These are phyloP conservation scores for Cercospora nicotianae DNA, from an alignment of 2,329 filamentous ascomycete genomes.

Conservation along the genomic window DNA sequence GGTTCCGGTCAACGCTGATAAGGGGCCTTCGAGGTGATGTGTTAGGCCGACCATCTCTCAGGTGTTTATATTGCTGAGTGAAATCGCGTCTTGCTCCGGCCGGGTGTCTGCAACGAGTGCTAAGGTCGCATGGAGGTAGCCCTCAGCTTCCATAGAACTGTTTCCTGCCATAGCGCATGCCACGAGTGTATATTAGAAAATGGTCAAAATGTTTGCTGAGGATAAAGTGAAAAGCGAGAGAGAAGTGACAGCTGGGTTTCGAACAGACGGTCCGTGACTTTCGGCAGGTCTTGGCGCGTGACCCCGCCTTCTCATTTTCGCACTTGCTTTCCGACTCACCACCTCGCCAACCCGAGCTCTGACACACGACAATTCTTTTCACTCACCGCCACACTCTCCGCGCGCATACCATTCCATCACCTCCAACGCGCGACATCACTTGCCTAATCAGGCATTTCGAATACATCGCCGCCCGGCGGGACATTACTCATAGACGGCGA, in stretches of 20 bases:
- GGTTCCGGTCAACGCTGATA: not conserved
- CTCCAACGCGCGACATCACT: not conserved
- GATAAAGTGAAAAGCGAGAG: not conserved
- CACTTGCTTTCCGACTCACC: slow-evolving; percentile 1
- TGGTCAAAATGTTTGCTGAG: not conserved
- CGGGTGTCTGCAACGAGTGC: not conserved
- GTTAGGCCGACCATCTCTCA: not conserved
- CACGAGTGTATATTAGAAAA: too few species aligned
- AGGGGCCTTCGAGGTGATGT: not conserved
- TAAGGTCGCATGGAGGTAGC: too few species aligned
- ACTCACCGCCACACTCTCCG: not conserved
- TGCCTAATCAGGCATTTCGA: not conserved
- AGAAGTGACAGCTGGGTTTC: not conserved
- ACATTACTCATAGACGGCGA: not conserved
- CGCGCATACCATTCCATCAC: not conserved
- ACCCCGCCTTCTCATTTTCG: not conserved
- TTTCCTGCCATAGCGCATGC: not conserved
- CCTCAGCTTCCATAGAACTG: not conserved
- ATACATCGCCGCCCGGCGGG: not conserved
- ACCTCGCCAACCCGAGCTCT: not conserved
- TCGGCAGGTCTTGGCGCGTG: not conserved
- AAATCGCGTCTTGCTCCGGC: not conserved
- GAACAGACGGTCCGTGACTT: not conserved
- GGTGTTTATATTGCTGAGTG: not conserved
- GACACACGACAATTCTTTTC: not conserved